Evolutionary conservation across 2,329 filamentous ascomycete genomes (phyloP), one percentile per base, ranked within the genome.

Genomic region (Cryphonectria nitschkei): DNA sequence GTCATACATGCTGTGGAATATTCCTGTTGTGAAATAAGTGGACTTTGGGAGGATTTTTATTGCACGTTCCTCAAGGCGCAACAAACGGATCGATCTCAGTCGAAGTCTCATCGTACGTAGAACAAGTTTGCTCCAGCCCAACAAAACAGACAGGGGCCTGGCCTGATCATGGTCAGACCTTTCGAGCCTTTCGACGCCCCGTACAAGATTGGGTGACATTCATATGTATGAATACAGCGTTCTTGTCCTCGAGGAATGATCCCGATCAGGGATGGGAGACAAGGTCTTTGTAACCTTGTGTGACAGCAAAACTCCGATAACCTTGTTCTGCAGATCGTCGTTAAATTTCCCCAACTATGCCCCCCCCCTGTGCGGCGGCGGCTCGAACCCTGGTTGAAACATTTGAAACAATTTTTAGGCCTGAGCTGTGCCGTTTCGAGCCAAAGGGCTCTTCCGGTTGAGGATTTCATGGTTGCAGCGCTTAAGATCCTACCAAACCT

Each of bases 351-450:
- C 34, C 29, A 34, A 9, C 34, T 3, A 26, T 26, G 26, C 9
- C 29, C 13, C 7, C 9, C 37, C 26, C 41, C 26, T 46, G 39
- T 26, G 34, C 34, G 37, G 26, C 26, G 37, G 37, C 37, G 14
- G 26, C 32, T 50, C 63, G 41, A 22, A 22, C 43, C 46, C 46
- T 32, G 22, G 26, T 34, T 65, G 63, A 65, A 50, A 52, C 63
- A 65, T 52, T 39, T 52, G 63, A 65, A 52, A 65, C 43, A 65
- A 65, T 50, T 34, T 50, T 52, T 46, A 61, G 58, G 8, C 19
- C 61, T 64, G 39, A 29, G 41, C 63, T 50, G 41, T 65, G 34
- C 29, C 43, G 26, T 65, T 65, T 43, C 63, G 43, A 65, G 41
- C 11, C 7, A 50, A 43, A 34, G 9, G 43, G 43, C 26, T 16